Evolutionary conservation across 1,139 yeast species (phyloP), one percentile per base, ranked within the genome.

Genomic region (Pichia norvegensis): DNA sequence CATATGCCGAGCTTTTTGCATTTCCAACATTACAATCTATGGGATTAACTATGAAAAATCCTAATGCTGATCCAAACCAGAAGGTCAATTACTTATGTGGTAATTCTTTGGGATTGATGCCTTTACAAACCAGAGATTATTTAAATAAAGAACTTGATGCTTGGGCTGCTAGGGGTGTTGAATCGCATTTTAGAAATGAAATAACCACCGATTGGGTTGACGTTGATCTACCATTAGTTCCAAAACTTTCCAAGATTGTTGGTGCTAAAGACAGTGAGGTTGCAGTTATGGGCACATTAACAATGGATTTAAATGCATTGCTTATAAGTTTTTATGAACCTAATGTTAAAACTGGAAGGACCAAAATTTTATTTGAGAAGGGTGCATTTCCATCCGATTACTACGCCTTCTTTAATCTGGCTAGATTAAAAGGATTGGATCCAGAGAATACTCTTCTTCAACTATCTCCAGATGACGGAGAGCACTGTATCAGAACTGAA

Each of bases 381-480:
- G 82, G 81, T 48, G 94, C 97, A 0, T 90, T 90, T 60, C 97
- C 97, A 1, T 84, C 95, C 0, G 97, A 90, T 61, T 85, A 77
- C 64, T 90, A 88, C 66, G 95, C 96, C 1, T 79, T 90, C 52
- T 72, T 77, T 53, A 85, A 87, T 58, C 79, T 85, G 60, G 88
- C 78, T 21, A 70, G 72, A 59, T 63, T 87, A 39, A 79, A 77
- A 55, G 87, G 86, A 2, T 69, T 63, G 50, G 61, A 64, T 41
- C 70, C 76, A 2, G 79, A 76, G 44, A 72, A 74, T 4, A 82
- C 79, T 43, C 69, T 90, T 55, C 66, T 90, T 39, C 86, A 83
- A 55, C 47, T 86, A 40, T 68, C 66, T 25, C 85, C 90, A 6
- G 67, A 78, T 17, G 60, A 61, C 1, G 81, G 81, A 17, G 78